These are phyloP conservation scores for Botrytis elliptica DNA, from an alignment of 2,329 filamentous ascomycete genomes.

Conservation along the genomic window DNA sequence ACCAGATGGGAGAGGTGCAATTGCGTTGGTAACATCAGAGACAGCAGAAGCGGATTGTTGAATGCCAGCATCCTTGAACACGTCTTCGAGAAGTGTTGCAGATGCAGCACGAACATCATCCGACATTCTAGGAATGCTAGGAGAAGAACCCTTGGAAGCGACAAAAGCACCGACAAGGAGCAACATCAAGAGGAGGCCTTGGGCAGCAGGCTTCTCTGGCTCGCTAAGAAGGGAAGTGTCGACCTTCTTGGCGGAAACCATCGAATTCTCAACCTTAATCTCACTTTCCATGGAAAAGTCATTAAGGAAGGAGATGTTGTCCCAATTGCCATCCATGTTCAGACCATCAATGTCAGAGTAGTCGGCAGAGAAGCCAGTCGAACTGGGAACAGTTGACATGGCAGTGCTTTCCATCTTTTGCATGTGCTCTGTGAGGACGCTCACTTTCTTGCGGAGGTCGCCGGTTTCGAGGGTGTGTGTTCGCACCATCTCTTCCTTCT, in stretches of 20 bases:
- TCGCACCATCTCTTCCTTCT: slow-evolving; percentile 90
- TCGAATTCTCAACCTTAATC: slow-evolving; percentile 56
- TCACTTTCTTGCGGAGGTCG: slow-evolving; percentile 89
- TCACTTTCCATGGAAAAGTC: slow-evolving; percentile 65
- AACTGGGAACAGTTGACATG: slow-evolving; percentile 51
- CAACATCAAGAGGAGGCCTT: slow-evolving; percentile 89
- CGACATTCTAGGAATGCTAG: slow-evolving; percentile 72
- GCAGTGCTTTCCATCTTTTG: slow-evolving; percentile 67
- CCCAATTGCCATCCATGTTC: slow-evolving; percentile 79
- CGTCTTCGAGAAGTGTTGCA: slow-evolving; percentile 73
- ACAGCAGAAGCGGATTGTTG: slow-evolving; percentile 39
- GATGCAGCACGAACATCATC: slow-evolving; percentile 79
- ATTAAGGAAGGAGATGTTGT: slow-evolving; percentile 74
- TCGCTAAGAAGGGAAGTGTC: slow-evolving; percentile 49
- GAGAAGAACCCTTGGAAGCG: slow-evolving; percentile 76
- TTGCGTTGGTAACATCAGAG: slow-evolving; percentile 29
- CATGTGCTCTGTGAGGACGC: slow-evolving; percentile 71
- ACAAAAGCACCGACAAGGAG: slow-evolving; percentile 96
- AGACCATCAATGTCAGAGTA: slow-evolving; percentile 83
- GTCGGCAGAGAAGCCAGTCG: slow-evolving; percentile 64
- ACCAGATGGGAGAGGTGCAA: slow-evolving; percentile 54
- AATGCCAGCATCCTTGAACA: slow-evolving; percentile 77
- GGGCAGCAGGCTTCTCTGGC: slow-evolving; percentile 65
- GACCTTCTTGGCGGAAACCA: slow-evolving; percentile 55
- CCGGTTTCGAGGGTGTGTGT: slow-evolving; percentile 86